These are phyloP conservation scores for Nannizziopsis arthrosporioides DNA, from an alignment of 2,329 filamentous ascomycete genomes.

Conservation along the genomic window DNA sequence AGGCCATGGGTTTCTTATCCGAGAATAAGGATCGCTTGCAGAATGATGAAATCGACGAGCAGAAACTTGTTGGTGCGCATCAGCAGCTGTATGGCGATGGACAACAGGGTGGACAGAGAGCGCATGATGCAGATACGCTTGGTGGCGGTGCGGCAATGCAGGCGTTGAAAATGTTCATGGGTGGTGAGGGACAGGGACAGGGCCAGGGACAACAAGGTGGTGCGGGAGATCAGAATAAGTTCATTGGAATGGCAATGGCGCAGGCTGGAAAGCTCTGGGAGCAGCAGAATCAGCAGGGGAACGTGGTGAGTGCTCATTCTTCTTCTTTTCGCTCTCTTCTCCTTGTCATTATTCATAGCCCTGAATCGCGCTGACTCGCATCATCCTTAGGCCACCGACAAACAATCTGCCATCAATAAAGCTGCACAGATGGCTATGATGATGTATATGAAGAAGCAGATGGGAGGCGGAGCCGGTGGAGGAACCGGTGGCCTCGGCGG, in stretches of 20 bases:
- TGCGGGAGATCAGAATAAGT: slow-evolving; percentile 57
- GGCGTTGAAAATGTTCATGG: slow-evolving; percentile 67
- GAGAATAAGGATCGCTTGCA: slow-evolving; percentile 41
- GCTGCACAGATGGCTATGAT: slow-evolving; percentile 81
- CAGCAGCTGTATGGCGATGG: slow-evolving; percentile 57
- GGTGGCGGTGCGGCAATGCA: slow-evolving; percentile 38
- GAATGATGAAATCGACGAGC: slow-evolving; percentile 48
- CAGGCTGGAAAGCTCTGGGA: slow-evolving; percentile 72
- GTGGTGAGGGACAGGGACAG: slow-evolving; percentile 14
- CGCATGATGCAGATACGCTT: slow-evolving; percentile 37
- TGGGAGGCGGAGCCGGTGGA: slow-evolving; percentile 39
- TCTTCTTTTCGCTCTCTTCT: slow-evolving; percentile 10
- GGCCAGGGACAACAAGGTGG: slow-evolving; percentile 20
- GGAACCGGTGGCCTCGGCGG: slow-evolving; percentile 41
- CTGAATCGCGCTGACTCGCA: neutral
- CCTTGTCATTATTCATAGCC: neutral
- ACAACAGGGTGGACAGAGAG: slow-evolving; percentile 29
- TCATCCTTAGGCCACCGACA: slow-evolving; percentile 47
- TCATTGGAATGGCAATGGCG: slow-evolving; percentile 75
- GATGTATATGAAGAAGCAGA: slow-evolving; percentile 76
- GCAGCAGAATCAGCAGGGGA: slow-evolving; percentile 45
- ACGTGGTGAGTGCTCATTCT: slow-evolving; percentile 31
- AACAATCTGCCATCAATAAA: slow-evolving; percentile 66
- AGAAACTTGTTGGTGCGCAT: slow-evolving; percentile 61
- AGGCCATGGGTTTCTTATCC: slow-evolving; percentile 44